Conservation (phyloP, 257 asterid species). For the Paulownia fortunei region DNA sequence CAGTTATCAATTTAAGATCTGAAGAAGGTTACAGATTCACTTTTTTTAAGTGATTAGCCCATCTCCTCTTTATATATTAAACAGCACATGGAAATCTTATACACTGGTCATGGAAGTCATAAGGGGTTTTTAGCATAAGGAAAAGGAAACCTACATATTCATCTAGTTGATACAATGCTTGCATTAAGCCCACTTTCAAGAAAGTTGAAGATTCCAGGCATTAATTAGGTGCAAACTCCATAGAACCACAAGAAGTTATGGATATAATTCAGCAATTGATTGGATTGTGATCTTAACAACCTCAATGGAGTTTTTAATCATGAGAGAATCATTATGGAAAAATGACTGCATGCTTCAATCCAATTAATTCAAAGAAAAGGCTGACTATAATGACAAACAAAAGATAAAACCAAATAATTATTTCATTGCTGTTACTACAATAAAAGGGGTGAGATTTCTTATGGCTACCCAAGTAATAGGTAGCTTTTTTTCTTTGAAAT, state of each 20-base stretch:
- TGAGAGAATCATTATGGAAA: background rate
- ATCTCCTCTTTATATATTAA: background rate
- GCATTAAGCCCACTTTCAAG: background rate
- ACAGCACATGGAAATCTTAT: background rate
- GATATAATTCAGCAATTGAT: background rate
- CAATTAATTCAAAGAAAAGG: constrained; percentile 1
- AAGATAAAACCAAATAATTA: background rate
- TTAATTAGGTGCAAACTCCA: background rate
- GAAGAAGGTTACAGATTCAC: constrained; percentile 3
- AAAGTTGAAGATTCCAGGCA: background rate
- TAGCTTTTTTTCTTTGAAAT: background rate
- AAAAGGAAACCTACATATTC: background rate
- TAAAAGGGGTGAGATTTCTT: background rate
- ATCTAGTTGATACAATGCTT: background rate
- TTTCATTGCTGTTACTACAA: background rate
- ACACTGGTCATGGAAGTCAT: background rate
- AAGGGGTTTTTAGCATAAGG: background rate
- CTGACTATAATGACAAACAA: background rate
- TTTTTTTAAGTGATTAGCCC: background rate
- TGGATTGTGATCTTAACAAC: constrained; percentile 1
- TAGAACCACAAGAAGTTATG: background rate
- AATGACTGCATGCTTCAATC: background rate
- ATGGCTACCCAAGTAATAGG: background rate
- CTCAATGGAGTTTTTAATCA: background rate
- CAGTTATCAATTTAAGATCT: background rate